Percentiles rank a stretch among this genome's conserved stretches.
Conservation (phyloP, 192 early-diverging fungal genomes). For the Chytriomyces sp. region DNA sequence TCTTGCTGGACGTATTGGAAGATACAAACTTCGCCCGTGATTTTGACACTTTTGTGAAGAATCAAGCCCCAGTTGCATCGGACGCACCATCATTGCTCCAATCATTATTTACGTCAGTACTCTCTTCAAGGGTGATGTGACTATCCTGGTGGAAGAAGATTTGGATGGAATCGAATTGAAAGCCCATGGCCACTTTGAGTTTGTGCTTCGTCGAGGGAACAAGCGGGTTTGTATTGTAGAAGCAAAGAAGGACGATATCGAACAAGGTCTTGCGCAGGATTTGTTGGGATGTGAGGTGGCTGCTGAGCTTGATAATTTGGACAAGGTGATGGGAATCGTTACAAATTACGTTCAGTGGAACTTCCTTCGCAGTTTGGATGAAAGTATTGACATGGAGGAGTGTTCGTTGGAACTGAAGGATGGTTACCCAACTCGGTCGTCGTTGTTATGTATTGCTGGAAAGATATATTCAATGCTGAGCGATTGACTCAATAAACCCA, state of each 20-base stretch:
- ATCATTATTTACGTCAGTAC: constrained; percentile 31
- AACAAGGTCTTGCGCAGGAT: constrained; percentile 25
- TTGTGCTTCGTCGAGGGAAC: constrained; percentile 15
- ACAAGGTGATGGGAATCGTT: constrained; percentile 19
- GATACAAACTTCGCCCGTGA: too few relatives aligned
- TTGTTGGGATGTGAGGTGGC: constrained; percentile 36
- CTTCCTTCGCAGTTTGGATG: constrained; percentile 30
- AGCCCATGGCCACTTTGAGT: constrained; percentile 30
- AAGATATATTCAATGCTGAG: constrained; percentile 37
- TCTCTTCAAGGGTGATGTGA: constrained; percentile 34
- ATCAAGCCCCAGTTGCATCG: too few relatives aligned
- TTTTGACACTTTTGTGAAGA: too few relatives aligned
- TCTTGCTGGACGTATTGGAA: too few relatives aligned
- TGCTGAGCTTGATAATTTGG: constrained; percentile 25
- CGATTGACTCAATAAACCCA: neutral
- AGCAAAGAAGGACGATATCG: constrained; percentile 33
- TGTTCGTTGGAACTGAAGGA: constrained; percentile 20
- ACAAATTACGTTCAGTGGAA: constrained; percentile 41
- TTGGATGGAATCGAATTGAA: constrained; percentile 6
- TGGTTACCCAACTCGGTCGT: constrained; percentile 7
- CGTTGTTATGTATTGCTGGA: constrained; percentile 23
- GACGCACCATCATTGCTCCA: constrained; percentile 25
- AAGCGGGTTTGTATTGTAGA: constrained; percentile 29
- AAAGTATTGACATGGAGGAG: constrained; percentile 32
- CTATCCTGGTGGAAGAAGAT: constrained; percentile 23